Base-by-base conservation (phyloP, 2,329 filamentous ascomycete species). In the Diaporthe destruens region DNA sequence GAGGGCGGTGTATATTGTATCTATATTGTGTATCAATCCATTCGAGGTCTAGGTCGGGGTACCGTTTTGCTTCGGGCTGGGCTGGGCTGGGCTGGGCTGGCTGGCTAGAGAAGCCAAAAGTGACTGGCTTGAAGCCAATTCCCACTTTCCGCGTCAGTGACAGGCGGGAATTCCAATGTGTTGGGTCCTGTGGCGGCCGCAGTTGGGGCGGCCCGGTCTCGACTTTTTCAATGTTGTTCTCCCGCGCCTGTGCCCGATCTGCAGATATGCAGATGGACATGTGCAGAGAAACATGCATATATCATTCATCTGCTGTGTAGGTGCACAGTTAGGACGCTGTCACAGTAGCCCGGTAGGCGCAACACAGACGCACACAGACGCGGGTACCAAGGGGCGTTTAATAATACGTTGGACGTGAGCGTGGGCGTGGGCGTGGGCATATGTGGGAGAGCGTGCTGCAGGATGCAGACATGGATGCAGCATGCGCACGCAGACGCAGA, bases 111-210 rank as follows among this genome's bases (percentile, higher is more conserved):
- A 3, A 39, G 36, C 36, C 36, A 39, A 12, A 12, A 39, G 11
- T 14, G 42, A 44, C 42, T 55, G 53, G 14, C 20, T 32, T 20
- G 59, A 63, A 61, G 42, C 29, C 29, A 65, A 23, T 36, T 65
- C 42, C 18, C 25, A 32, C 25, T 32, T 65, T 65, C 29, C 59
- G 59, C 23, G 59, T 34, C 42, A 32, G 11, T 65, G 59, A 49
- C 59, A 65, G 59, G 59, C 42, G 59, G 44, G 59, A 49, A 49
- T 65, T 49, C 59, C 59, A 49, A 49, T 36, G 59, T 51, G 59
- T 65, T 65, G 59, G 59, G 59, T 49, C 36, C 59, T 44, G 59
- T 63, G 59, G 59, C 59, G 59, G 42, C 29, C 59, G 59, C 42
- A 63, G 42, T 49, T 49, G 42, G 42, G 59, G 39, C 57, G 3